Conservation (phyloP, 2,329 filamentous ascomycete genomes). For the Trichoderma guizhouense region DNA sequence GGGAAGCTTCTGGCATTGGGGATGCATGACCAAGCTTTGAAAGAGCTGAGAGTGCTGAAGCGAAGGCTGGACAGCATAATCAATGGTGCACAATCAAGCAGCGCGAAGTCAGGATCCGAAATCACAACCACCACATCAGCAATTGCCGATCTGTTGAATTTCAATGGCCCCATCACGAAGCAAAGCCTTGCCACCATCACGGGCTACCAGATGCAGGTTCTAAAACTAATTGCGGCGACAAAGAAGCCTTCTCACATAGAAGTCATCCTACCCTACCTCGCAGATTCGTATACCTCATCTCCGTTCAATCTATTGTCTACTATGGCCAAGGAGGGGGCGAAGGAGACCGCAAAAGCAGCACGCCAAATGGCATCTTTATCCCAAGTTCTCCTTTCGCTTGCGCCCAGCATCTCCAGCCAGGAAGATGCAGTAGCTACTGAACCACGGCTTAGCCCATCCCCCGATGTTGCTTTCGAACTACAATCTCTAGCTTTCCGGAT, state of each 20-base stretch:
- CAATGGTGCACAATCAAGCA: constrained; percentile 31
- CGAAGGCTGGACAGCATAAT: constrained; percentile 50
- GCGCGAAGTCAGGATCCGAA: constrained; percentile 29
- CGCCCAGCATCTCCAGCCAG: constrained; percentile 62
- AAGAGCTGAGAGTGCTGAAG: constrained; percentile 66
- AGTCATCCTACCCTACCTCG: constrained; percentile 53
- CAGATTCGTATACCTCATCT: constrained; percentile 51
- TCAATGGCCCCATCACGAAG: constrained; percentile 45
- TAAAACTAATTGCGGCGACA: constrained; percentile 59
- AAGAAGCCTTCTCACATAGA: constrained; percentile 60
- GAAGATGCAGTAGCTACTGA: constrained; percentile 58
- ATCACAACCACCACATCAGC: constrained; percentile 28
- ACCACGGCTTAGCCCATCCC: constrained; percentile 51
- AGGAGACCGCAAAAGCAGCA: constrained; percentile 55
- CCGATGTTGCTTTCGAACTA: constrained; percentile 57
- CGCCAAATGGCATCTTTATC: constrained; percentile 66
- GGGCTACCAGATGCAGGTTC: constrained; percentile 60
- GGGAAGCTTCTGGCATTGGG: constrained; percentile 63
- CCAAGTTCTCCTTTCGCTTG: constrained; percentile 61
- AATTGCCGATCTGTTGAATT: constrained; percentile 61
- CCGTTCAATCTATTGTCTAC: constrained; percentile 55
- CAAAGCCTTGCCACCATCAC: constrained; percentile 54
- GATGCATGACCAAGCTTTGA: constrained; percentile 64
- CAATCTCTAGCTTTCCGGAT: constrained; percentile 61
- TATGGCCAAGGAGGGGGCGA: constrained; percentile 40